A percentile compares a stretch with the other conserved stretches of the same genome.
phyloP scores from a whole-genome alignment of 1,139 yeast genomes.

The Kluyveromyces sp. region DNA sequence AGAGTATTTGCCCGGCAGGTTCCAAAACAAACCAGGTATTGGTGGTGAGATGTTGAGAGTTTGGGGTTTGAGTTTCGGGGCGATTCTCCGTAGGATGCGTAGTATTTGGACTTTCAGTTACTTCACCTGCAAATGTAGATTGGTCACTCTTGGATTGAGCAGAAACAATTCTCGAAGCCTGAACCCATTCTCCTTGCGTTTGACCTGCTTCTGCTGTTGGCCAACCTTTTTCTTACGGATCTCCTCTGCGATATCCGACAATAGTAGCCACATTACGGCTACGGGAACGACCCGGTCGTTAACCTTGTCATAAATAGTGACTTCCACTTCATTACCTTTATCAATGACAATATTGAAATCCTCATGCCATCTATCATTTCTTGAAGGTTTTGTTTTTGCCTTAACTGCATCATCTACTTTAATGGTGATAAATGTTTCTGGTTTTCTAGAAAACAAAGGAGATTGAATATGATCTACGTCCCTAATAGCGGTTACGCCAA shows the following conservation, averaged over 20 bases:
- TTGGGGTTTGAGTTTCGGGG: slow-evolving; percentile 7
- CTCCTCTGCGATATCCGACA: slow-evolving; percentile 89
- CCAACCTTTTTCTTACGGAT: slow-evolving; percentile 84
- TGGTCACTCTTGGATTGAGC: slow-evolving; percentile 10
- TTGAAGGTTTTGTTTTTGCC: slow-evolving; percentile 66
- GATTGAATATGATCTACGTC: slow-evolving; percentile 91
- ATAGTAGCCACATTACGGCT: slow-evolving; percentile 85
- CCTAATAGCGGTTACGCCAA: slow-evolving; percentile 66
- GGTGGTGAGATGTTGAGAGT: slow-evolving; percentile 31
- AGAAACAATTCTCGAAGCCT: slow-evolving; percentile 45
- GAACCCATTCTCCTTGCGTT: slow-evolving; percentile 78
- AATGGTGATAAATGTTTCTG: slow-evolving; percentile 70
- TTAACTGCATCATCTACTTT: slow-evolving; percentile 83
- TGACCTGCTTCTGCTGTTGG: slow-evolving; percentile 36
- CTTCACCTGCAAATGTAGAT: background rate
- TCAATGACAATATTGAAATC: slow-evolving; percentile 74
- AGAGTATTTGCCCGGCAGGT: slow-evolving; percentile 83
- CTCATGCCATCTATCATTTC: slow-evolving; percentile 81
- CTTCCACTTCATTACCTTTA: slow-evolving; percentile 84
- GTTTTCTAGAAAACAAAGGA: slow-evolving; percentile 64
- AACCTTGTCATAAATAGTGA: slow-evolving; percentile 74
- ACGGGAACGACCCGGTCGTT: slow-evolving; percentile 70
- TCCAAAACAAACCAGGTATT: slow-evolving; percentile 90
- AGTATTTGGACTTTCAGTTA: slow-evolving; percentile 1
- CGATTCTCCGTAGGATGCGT: background rate